Conservation (phyloP, 2,329 filamentous ascomycete genomes). For the Basipetospora chlamydospora region DNA sequence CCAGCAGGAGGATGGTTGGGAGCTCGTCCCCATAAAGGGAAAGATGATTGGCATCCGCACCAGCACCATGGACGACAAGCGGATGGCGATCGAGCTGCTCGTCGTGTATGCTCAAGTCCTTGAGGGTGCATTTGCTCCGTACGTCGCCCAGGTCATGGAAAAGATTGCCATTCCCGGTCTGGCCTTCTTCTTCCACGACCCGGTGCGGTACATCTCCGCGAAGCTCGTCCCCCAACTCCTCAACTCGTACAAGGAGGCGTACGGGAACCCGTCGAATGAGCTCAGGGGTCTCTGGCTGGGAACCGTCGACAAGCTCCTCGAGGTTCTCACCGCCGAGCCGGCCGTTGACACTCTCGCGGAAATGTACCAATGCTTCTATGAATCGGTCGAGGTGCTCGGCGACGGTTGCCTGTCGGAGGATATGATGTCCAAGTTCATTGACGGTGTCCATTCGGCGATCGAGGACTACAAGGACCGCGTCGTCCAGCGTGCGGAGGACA, state of each 20-base stretch:
- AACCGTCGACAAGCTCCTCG: slow-evolving; percentile 80
- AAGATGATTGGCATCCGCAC: slow-evolving; percentile 98
- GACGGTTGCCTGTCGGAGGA: slow-evolving; percentile 63
- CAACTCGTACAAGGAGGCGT: slow-evolving; percentile 85
- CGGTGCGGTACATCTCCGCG: slow-evolving; percentile 85
- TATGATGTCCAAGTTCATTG: slow-evolving; percentile 80
- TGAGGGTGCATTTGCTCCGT: slow-evolving; percentile 83
- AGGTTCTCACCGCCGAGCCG: slow-evolving; percentile 85
- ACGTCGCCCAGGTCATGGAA: slow-evolving; percentile 86
- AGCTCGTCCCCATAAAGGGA: slow-evolving; percentile 88
- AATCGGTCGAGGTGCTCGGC: slow-evolving; percentile 87
- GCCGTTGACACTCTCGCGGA: slow-evolving; percentile 92
- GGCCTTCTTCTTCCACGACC: slow-evolving; percentile 98
- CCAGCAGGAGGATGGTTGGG: slow-evolving; percentile 93
- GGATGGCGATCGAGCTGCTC: slow-evolving; percentile 97
- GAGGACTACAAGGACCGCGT: slow-evolving; percentile 89
- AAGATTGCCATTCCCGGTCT: slow-evolving; percentile 89
- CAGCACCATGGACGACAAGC: slow-evolving; percentile 92
- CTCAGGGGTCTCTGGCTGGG: slow-evolving; percentile 71
- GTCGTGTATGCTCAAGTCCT: slow-evolving; percentile 94
- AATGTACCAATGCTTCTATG: slow-evolving; percentile 99
- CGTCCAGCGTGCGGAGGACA: slow-evolving; percentile 67
- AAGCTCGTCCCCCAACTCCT: slow-evolving; percentile 89
- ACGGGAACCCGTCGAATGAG: slow-evolving; percentile 65
- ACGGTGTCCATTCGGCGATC: slow-evolving; percentile 69